Evolutionary conservation across 148 eudicot genomes (phyloP).

Genomic region (Rhododendron ferrugineum): DNA sequence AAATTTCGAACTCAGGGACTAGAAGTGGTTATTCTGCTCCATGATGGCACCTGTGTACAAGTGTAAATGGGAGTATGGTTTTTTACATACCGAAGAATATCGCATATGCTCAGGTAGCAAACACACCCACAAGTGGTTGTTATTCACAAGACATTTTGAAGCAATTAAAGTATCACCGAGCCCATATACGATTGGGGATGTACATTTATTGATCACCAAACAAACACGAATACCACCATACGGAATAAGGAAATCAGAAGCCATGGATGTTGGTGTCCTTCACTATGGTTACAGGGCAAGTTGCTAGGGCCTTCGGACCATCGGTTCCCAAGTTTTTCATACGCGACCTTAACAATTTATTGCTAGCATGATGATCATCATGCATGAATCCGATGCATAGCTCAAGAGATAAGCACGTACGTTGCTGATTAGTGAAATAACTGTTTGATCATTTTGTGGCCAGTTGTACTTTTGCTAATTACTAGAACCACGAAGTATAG

Average conservation of each 20-base stretch:
- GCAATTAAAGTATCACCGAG: not conserved
- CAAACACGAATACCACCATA: not conserved
- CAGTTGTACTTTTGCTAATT: no score
- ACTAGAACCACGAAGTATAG: no score
- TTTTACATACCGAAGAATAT: no score
- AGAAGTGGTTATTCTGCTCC: not conserved
- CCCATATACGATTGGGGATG: not conserved
- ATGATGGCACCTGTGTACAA: not conserved
- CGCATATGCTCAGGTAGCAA: no score
- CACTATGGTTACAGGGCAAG: constrained; percentile 42
- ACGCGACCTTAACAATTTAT: no score
- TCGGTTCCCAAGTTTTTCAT: no score
- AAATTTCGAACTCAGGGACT: not conserved
- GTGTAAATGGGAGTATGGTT: no score
- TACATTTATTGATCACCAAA: not conserved
- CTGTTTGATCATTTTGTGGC: no score
- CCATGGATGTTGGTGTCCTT: constrained; percentile 17
- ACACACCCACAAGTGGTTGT: not conserved
- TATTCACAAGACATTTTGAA: not conserved
- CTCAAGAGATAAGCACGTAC: no score
- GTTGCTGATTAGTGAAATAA: no score
- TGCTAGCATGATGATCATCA: no score
- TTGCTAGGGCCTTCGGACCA: not conserved
- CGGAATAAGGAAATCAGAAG: not conserved
- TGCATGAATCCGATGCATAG: no score